Base-by-base conservation (phyloP, 2,329 filamentous ascomycete species). In the Colletotrichum falcatum region DNA sequence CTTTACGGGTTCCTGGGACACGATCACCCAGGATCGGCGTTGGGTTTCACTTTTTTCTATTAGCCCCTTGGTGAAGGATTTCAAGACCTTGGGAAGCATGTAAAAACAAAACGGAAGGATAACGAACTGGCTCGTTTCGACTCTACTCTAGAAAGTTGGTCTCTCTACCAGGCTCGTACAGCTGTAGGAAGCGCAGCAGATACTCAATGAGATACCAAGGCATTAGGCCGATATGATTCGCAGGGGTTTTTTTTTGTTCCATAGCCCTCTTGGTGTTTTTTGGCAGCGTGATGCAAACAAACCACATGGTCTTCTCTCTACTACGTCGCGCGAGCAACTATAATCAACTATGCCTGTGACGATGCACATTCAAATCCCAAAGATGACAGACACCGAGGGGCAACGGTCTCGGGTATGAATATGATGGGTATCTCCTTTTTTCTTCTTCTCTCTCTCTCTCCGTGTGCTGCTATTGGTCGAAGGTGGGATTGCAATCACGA, bases 401-500 rank as follows among this genome's bases (percentile, higher is more conserved):
- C n/a, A 5, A 48, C 9, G 11, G 28, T 51, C 9, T 44, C 23
- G 16, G 16, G 9, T 9, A 16, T 5, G 23, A 60, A 46, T 23
- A 9, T 54, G 58, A 63, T 44, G 64, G 68, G 68, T 71, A 71
- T 71, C 59, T 71, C 37, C 37, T 63, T 59, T 54, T 16, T 49
- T 26, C 16, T 44, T n/a, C 48, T 28, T 44, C 54, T 59, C 44
- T 26, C 37, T 30, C 12, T 44, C 11, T 58, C 42, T 62, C 49
- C 18, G 49, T 46, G 55, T 39, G 26, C 44, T 60, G 42, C 53
- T 63, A 23, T 42, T 37, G 33, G 7, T 30, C 11, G 26, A 3
- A 5, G 28, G 28, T 11, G 6, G 26, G 14, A 11, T 9, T 51
- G 39, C 35, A 48, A 39, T 51, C 30, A 20, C 35, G n/a, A 37